These are phyloP conservation scores for Pseudogymnoascus sp. DNA, from an alignment of 2,329 filamentous ascomycete species.

Conservation along the genomic window DNA sequence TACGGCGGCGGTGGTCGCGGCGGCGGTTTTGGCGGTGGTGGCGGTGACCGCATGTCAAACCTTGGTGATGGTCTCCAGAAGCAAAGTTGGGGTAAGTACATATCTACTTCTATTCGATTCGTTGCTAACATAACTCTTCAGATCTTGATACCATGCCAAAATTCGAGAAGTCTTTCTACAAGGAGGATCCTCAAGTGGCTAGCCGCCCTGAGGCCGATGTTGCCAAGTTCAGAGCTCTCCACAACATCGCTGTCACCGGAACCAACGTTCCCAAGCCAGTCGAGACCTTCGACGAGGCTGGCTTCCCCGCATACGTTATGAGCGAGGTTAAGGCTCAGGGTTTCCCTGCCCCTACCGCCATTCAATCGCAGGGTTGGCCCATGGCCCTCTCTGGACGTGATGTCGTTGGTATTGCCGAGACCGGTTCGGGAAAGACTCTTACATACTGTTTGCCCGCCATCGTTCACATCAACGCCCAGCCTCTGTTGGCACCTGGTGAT, in stretches of 20 bases:
- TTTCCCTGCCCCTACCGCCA: constrained; percentile 86
- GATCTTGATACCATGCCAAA: constrained; percentile 76
- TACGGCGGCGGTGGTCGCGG: constrained; percentile 33
- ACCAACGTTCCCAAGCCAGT: constrained; percentile 82
- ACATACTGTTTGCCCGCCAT: constrained; percentile 97
- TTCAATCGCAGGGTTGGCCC: constrained; percentile 97
- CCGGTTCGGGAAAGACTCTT: constrained; percentile 96
- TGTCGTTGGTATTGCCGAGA: constrained; percentile 98
- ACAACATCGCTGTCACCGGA: constrained; percentile 78
- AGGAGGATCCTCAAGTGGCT: constrained; percentile 76
- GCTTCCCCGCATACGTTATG: constrained; percentile 95
- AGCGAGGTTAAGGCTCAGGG: constrained; percentile 98
- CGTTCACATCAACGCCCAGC: constrained; percentile 98
- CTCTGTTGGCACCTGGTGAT: constrained; percentile 87
- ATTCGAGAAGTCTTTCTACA: constrained; percentile 99
- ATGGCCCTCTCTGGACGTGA: constrained; percentile 98
- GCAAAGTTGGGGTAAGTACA: constrained; percentile 73
- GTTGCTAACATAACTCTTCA: constrained; percentile 29
- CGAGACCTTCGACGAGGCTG: constrained; percentile 94
- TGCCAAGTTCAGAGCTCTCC: constrained; percentile 75
- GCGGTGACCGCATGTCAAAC: constrained; percentile 89
- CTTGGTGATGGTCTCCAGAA: constrained; percentile 82
- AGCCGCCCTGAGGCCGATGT: constrained; percentile 70
- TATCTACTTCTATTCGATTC: constrained; percentile 7
- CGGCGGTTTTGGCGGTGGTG: constrained; percentile 60